Conservation (phyloP, 2,329 filamentous ascomycete species). For the Neofusicoccum umdonicola region DNA sequence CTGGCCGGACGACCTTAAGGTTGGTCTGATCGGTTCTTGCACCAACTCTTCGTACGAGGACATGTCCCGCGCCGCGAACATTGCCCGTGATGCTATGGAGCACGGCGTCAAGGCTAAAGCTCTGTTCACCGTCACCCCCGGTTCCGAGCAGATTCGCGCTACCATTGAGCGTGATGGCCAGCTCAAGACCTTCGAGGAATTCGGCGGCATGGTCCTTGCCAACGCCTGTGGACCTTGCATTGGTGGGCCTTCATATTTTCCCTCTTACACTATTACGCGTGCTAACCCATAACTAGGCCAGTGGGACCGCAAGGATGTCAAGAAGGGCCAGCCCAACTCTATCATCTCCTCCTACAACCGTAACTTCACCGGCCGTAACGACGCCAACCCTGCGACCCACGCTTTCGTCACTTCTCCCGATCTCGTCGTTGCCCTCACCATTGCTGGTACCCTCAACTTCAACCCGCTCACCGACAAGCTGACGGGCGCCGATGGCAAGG, state of each 20-base stretch:
- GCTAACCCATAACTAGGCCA: constrained; percentile 48
- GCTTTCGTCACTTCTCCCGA: constrained; percentile 91
- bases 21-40: constrained; percentile 96
- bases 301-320: constrained; percentile 90
- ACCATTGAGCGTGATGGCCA: constrained; percentile 90
- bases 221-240: constrained; percentile 77
- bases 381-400: constrained; percentile 91
- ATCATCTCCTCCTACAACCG: constrained; percentile 99
- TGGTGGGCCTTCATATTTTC: constrained; percentile 43
- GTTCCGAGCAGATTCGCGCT: constrained; percentile 93
- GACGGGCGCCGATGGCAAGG: constrained; percentile 93
- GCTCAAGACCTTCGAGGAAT: constrained; percentile 92
- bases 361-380: constrained; percentile 98
- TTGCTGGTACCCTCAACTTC: constrained; percentile 84
- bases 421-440: constrained; percentile 79
- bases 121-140: constrained; percentile 91
- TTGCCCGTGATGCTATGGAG: constrained; percentile 84
- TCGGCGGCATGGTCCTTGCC: constrained; percentile 89
- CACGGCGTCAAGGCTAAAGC: constrained; percentile 94
- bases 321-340: constrained; percentile 94
- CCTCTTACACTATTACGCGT: background rate
- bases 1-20: constrained; percentile 96
- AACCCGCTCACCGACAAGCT: constrained; percentile 91
- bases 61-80: constrained; percentile 87
- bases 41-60: constrained; percentile 89